A percentile compares a stretch with the other conserved stretches of the same genome.
Evolutionary conservation across 2,329 filamentous ascomycete species (phyloP).

Genomic region (Dactylellina haptotyla): DNA sequence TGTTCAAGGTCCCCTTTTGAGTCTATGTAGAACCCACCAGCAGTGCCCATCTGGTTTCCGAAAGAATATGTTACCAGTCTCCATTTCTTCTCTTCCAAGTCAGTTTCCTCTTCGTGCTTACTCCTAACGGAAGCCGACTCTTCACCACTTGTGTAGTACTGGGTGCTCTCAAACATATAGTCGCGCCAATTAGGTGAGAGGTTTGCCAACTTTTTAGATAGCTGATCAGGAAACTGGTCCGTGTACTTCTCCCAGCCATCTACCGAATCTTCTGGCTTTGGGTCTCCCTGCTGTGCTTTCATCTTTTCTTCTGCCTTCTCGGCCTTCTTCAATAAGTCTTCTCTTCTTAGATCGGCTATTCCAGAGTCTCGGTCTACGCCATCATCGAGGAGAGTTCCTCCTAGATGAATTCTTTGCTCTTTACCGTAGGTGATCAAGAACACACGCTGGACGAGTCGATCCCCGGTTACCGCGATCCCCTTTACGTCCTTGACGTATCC

Average conservation of each 20-base stretch:
- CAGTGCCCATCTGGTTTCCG: slow-evolving; percentile 19
- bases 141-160: not conserved
- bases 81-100: slow-evolving; percentile 2
- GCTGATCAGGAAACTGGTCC: too few species aligned
- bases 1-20: slow-evolving; percentile 15
- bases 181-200: too few species aligned
- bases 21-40: slow-evolving; percentile 16
- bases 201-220: too few species aligned
- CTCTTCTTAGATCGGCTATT: slow-evolving; percentile 23
- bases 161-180: not conserved
- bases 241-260: too few species aligned
- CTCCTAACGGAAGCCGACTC: not conserved
- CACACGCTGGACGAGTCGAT: slow-evolving; percentile 25
- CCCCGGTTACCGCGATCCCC: slow-evolving; percentile 31
- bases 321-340: slow-evolving; percentile 16
- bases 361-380: slow-evolving; percentile 33
- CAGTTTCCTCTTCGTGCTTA: not conserved
- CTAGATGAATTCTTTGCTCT: slow-evolving; percentile 25
- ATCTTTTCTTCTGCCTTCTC: not conserved
- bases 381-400: slow-evolving; percentile 9
- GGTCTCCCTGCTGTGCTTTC: too few species aligned
- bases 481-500: slow-evolving; percentile 41
- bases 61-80: slow-evolving; percentile 40
- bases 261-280: too few species aligned
- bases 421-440: slow-evolving; percentile 36